Base-by-base conservation (phyloP, 208 protist species). In the Leishmania mexicana region DNA sequence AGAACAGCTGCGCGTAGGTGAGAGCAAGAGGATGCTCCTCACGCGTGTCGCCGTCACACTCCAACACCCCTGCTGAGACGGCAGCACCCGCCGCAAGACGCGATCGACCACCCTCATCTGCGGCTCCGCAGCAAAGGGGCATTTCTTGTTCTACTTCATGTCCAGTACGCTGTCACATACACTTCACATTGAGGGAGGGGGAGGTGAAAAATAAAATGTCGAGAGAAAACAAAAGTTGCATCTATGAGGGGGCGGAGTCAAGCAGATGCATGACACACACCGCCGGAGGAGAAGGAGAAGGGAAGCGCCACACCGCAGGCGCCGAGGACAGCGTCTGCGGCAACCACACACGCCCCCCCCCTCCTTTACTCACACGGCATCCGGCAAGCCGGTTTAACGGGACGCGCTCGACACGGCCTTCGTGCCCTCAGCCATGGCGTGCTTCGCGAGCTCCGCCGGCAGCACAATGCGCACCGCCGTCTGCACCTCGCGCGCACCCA, bases 141-240 rank as follows among this genome's bases (percentile, higher is more conserved):
- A 40, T 21, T 71, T 47, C 15, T 47, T 71, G 1, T 42, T 10
- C 38, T 2, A 45, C 5, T 42, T 68, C 38, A 45, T 71, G 65
- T 38, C 65, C 65, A 71, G 65, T 47, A 71, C 38, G 65, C 19
- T 71, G 65, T 71, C 65, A 71, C 38, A 42, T 24, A 71, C 38
- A 71, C 65, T 71, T 47, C 65, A 71, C 40, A 38, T 71, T 47
- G 65, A 71, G 38, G 38, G 10, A 71, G 38, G 31, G 17, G 38
- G 28, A 35, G n/a, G 35, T 17, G 35, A 68, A 35, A 17, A 68
- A 42, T 40, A 68, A 68, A 40, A 68, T 24, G 2, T 2, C 11
- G 45, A 17, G 13, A 35, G 35, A 71, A 47, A 71, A 71, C 0
- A 38, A 71, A 71, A 42, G 0, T 71, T 71, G 31, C 65, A 71